Evolutionary conservation across 768 basidiomycete genomes (phyloP).

Genomic region (Auricularia sp.): DNA sequence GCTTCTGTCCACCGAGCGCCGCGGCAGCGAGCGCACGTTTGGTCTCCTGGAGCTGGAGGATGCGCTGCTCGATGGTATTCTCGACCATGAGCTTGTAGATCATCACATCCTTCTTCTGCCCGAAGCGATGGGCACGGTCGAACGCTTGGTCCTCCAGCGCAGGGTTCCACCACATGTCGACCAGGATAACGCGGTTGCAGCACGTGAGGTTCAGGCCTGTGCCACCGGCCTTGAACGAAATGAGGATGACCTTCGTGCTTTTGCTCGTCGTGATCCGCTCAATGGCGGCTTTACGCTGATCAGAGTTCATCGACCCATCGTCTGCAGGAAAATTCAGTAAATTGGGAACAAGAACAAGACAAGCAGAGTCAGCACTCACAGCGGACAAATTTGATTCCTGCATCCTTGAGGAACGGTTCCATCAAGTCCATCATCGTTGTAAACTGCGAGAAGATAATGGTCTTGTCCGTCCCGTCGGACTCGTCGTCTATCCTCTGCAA

Average conservation of each 20-base stretch:
- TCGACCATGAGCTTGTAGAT: constrained; percentile 86
- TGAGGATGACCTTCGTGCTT: constrained; percentile 66
- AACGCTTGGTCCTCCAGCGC: constrained; percentile 91
- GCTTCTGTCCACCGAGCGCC: constrained; percentile 78
- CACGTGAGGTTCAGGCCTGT: constrained; percentile 80
- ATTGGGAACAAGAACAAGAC: neutral
- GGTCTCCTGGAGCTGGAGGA: constrained; percentile 80
- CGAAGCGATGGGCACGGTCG: constrained; percentile 82
- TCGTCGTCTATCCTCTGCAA: constrained; percentile 53
- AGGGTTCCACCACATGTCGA: constrained; percentile 95
- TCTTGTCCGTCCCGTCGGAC: constrained; percentile 64
- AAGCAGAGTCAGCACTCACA: constrained; percentile 46
- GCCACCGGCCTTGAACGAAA: constrained; percentile 93
- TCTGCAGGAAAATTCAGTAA: constrained; percentile 36
- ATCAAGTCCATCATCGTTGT: constrained; percentile 77
- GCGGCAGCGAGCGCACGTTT: constrained; percentile 79
- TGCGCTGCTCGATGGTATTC: constrained; percentile 79
- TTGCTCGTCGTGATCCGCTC: constrained; percentile 55
- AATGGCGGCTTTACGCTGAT: constrained; percentile 65
- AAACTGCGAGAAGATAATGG: constrained; percentile 92
- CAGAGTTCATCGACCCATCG: constrained; percentile 76
- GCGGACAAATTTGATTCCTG: constrained; percentile 63
- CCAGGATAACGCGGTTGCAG: constrained; percentile 89
- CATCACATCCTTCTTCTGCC: constrained; percentile 77
- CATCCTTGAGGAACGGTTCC: constrained; percentile 67